These are phyloP conservation scores for Myriosclerotinia duriaeana DNA, from an alignment of 2,329 filamentous ascomycete species.

Conservation along the genomic window DNA sequence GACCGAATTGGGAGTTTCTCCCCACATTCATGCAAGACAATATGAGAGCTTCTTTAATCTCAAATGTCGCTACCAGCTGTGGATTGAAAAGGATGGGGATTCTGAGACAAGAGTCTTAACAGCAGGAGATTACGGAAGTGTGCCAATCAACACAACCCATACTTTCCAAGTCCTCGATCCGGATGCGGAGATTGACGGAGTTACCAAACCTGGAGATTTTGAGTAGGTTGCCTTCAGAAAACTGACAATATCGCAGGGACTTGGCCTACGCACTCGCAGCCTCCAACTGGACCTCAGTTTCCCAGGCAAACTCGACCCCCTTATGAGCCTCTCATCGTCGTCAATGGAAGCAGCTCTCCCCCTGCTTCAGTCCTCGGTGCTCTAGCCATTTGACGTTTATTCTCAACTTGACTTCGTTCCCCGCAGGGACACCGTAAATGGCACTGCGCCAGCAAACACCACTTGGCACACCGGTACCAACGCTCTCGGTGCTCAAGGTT, in stretches of 20 bases:
- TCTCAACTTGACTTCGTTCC: slow-evolving; percentile 45
- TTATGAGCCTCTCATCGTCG: slow-evolving; percentile 38
- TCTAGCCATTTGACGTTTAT: slow-evolving; percentile 48
- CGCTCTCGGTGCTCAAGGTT: slow-evolving; percentile 39
- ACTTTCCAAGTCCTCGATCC: slow-evolving; percentile 51
- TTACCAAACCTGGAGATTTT: slow-evolving; percentile 50
- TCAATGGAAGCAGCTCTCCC: neutral
- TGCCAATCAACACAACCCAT: slow-evolving; percentile 48
- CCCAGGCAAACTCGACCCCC: slow-evolving; percentile 40
- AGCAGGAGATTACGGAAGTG: slow-evolving; percentile 48
- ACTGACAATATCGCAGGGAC: slow-evolving; percentile 29
- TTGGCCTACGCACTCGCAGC: slow-evolving; percentile 45
- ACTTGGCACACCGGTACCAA: slow-evolving; percentile 46
- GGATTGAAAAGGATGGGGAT: slow-evolving; percentile 41
- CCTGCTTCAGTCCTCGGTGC: slow-evolving; percentile 40
- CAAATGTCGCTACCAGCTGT: slow-evolving; percentile 49
- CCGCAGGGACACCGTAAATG: slow-evolving; percentile 46
- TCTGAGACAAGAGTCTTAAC: slow-evolving; percentile 45
- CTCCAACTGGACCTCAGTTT: slow-evolving; percentile 41
- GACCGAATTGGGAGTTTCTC: slow-evolving; percentile 40
- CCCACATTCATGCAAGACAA: slow-evolving; percentile 46
- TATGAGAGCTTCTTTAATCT: slow-evolving; percentile 47
- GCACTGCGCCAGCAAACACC: slow-evolving; percentile 41
- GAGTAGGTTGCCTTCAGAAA: slow-evolving; percentile 40
- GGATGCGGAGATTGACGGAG: slow-evolving; percentile 49